These are phyloP conservation scores for Cercospora zeina DNA, from an alignment of 2,329 filamentous ascomycete genomes.

Conservation along the genomic window DNA sequence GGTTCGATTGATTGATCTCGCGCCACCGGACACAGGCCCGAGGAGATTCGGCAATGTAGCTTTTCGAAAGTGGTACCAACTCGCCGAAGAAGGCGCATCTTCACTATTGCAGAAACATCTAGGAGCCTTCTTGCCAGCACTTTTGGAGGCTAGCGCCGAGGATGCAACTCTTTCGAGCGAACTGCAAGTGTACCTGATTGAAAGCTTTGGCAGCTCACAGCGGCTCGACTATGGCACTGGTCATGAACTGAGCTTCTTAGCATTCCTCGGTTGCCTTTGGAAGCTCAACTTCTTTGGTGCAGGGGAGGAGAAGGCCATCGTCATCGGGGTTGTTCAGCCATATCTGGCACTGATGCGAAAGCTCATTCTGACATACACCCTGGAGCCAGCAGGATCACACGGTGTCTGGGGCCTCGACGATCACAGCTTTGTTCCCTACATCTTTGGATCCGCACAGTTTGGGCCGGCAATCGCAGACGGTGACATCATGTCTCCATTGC, in stretches of 20 bases:
- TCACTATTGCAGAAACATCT: conserved; percentile 45
- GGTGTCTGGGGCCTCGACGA: conserved; percentile 99
- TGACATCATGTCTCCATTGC: conserved; percentile 54
- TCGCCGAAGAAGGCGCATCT: conserved; percentile 63
- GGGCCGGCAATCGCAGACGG: conserved; percentile 70
- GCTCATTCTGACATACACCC: conserved; percentile 84
- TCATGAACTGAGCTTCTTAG: conserved; percentile 91
- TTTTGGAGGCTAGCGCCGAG: conserved; percentile 47
- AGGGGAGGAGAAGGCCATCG: conserved; percentile 74
- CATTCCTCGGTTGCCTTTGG: conserved; percentile 88
- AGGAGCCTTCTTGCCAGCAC: not conserved
- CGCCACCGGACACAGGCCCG: conserved; percentile 80
- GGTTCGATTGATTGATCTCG: conserved; percentile 68
- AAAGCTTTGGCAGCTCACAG: conserved; percentile 83
- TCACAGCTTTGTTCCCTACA: conserved; percentile 89
- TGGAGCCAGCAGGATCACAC: conserved; percentile 93
- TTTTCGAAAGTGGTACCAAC: conserved; percentile 78
- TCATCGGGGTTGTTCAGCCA: conserved; percentile 79
- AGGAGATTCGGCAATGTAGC: conserved; percentile 89
- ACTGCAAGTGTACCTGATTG: conserved; percentile 75
- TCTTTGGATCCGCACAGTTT: conserved; percentile 90
- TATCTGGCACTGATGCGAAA: conserved; percentile 79
- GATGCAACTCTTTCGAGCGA: conserved; percentile 52
- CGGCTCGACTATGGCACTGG: conserved; percentile 94
- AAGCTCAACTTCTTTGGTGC: conserved; percentile 77